Evolutionary conservation across 352 stramenopile species (phyloP), one percentile per base, ranked within the genome.

Genomic region (Pythium aquatile): DNA sequence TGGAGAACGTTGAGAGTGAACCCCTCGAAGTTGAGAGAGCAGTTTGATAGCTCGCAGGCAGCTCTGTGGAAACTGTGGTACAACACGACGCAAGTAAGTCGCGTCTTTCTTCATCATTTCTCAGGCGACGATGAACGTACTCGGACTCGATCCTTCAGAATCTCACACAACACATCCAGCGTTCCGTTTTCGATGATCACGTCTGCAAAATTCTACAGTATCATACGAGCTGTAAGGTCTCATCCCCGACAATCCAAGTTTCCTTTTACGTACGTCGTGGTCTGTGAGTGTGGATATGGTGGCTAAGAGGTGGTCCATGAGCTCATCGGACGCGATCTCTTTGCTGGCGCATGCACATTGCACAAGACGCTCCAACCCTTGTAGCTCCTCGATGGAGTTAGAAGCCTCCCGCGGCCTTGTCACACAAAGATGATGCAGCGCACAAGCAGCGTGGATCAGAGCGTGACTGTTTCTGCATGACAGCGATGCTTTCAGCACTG

Each of bases 281-380:
- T 51, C 16, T 13, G 53, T 10, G 20, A 67, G 42, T 29, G 2
- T 9, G 5, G 26, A 42, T 26, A 62, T 42, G 10, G 44, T n/a
- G 9, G 53, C 52, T 13, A 67, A 16, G 11, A 67, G 42, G n/a
- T 62, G 61, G n/a, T 58, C 20, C 30, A 52, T 32, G 14, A 67
- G 51, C 9, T 51, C 32, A 24, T 67, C 61, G 8, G 53, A 58
- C 3, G 24, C 53, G 8, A 58, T 9, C 24, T 29, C 46, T 10
- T 62, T 24, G 33, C 37, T 39, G n/a, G 39, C n/a, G 37, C 1
- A 10, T 6, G 17, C 11, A 1, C 28, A 39, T 35, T 24, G 17
- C 0, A 65, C 37, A 2, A 64, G n/a, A 28, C 30, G 40, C 0
- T 44, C 9, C 13, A 62, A 32, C 5, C 26, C 37, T 32, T 29